Percentiles rank a stretch among this genome's conserved stretches.
phyloP scores from a whole-genome alignment of 768 basidiomycete species.

The Multifurca ochricompacta region DNA sequence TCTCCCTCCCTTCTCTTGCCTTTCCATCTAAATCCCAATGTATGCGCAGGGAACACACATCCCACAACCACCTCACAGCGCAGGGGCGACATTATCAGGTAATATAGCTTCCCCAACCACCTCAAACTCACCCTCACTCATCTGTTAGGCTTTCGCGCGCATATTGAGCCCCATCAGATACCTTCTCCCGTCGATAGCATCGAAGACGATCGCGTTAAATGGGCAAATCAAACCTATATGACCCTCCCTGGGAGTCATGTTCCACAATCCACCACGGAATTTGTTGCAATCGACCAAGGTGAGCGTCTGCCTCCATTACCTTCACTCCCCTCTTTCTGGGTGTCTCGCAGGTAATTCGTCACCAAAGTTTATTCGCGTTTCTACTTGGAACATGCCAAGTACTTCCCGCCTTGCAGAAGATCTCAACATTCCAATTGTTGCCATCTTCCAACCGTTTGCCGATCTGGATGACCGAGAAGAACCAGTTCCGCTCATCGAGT shows the following conservation, averaged over 20 bases:
- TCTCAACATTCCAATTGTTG: conserved; percentile 77
- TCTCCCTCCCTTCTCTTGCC: too few species aligned
- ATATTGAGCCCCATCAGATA: conserved; percentile 82
- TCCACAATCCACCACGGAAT: conserved; percentile 84
- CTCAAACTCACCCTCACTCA: not conserved
- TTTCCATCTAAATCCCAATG: conserved; percentile 1
- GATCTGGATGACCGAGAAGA: conserved; percentile 74
- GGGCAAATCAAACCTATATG: conserved; percentile 64
- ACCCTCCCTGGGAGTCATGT: conserved; percentile 55
- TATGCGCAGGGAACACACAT: conserved; percentile 13
- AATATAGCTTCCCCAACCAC: not conserved
- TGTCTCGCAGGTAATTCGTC: conserved; percentile 66
- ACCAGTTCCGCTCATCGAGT: conserved; percentile 67
- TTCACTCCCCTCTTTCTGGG: not conserved
- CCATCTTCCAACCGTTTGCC: conserved; percentile 86
- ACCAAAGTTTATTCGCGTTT: conserved; percentile 81
- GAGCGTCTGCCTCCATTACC: conserved; percentile 6
- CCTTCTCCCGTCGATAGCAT: conserved; percentile 84
- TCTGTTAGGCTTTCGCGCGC: conserved; percentile 58
- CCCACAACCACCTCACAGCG: conserved; percentile 21
- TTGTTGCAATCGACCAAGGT: conserved; percentile 88
- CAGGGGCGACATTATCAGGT: conserved; percentile 16
- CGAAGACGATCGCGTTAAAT: conserved; percentile 70
- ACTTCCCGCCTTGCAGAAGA: conserved; percentile 72
- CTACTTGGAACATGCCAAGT: conserved; percentile 84